Base-by-base conservation (phyloP, 306 rosid species). In the Adenanthera pavonina region DNA sequence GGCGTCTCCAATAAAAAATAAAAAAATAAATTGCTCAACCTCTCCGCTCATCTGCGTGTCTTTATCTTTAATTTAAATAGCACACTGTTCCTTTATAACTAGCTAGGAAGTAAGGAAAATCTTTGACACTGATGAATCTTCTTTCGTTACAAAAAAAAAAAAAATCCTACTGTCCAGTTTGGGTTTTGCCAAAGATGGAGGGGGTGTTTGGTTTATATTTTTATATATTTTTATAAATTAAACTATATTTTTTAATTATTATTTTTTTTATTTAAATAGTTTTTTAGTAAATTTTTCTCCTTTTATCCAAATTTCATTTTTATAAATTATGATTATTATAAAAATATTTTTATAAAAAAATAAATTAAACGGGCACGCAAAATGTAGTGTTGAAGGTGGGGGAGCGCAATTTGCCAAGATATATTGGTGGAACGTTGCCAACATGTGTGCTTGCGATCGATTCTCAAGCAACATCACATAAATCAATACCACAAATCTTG, bases 371-470 rank as follows among this genome's bases (percentile, higher is more conserved):
- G n/a, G n/a, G n/a, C n/a, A n/a, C n/a, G 71, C 67, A 60, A 9
- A 25, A 33, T 60, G 41, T 60, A 12, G 40, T 60, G 67, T 36
- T 60, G 40, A 60, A 77, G 47, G 30, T 25, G 30, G 35, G 68
- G 72, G 25, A 35, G 68, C 16, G 38, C 75, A 69, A 35, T 44
- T 73, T 1, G 53, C 67, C 77, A 48, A 15, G 2, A 33, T 10
- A 30, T 15, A 48, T 20, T 59, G 65, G 6, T 59, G 5, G 72
- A 70, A 78, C 78, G 80, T 78, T 89, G 81, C 80, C 75, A 79
- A 73, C 76, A 81, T 79, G 43, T 69, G 80, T 83, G 57, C 65
- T 44, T 81, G 72, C 88, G 72, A 71, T 69, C 88, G 72, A 71
- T 69, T 80, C 74, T 73, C 78, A 77, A 67, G 78, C 81, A 83